A percentile compares a stretch with the other conserved stretches of the same genome.
Evolutionary conservation across 257 asterid genomes (phyloP).

Genomic region (Galeopsis tetrahit): DNA sequence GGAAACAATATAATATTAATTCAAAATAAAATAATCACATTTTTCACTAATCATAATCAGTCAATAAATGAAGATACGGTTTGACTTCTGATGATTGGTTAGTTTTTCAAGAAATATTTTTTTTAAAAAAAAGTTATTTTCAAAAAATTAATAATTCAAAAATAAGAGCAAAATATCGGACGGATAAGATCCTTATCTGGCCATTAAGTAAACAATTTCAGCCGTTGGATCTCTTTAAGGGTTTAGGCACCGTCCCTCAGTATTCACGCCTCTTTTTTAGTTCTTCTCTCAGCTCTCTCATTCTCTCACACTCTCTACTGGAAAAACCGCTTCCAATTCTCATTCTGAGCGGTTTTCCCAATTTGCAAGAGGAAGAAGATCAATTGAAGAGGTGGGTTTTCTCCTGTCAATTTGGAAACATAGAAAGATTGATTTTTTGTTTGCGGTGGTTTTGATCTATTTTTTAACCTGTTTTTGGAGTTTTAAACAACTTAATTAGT

Average conservation of each 20-base stretch:
- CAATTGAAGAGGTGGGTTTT: conserved; percentile 32
- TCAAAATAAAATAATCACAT: no score
- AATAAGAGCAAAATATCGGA: conserved; percentile 27
- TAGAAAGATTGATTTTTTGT: neutral
- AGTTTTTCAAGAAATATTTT: no score
- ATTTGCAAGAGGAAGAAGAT: neutral
- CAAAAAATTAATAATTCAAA: neutral
- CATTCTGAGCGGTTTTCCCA: conserved; percentile 39
- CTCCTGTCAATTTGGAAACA: conserved; percentile 9
- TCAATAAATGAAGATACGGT: no score
- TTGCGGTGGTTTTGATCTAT: neutral
- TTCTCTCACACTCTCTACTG: conserved; percentile 5
- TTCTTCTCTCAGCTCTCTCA: neutral
- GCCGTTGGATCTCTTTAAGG: conserved; percentile 57
- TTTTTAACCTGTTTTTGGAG: neutral
- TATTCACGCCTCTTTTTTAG: conserved; percentile 49
- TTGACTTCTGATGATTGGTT: no score
- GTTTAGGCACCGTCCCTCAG: conserved; percentile 46
- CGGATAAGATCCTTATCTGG: conserved; percentile 30
- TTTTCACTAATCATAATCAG: no score
- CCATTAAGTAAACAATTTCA: conserved; percentile 29
- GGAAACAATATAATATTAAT: no score
- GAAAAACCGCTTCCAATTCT: conserved; percentile 38
- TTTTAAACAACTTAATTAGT: conserved; percentile 33
- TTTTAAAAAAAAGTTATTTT: no score